Conservation (phyloP, 495 filamentous ascomycete genomes). For the Aspergillus carlsbadensis region DNA sequence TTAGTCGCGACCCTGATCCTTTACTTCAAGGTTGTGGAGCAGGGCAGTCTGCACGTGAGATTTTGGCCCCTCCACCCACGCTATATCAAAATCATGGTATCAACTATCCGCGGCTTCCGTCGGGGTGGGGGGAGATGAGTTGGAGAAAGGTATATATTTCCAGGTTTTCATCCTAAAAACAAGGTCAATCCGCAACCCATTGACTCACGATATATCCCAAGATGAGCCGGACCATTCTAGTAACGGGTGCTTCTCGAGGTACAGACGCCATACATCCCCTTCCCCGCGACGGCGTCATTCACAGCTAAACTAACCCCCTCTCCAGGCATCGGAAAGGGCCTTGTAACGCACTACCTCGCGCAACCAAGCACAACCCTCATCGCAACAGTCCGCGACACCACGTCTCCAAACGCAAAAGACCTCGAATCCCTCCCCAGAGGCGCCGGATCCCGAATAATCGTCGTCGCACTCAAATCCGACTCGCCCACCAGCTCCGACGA, state of each 20-base stretch:
- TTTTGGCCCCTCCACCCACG: too few species aligned
- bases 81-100: too few species aligned
- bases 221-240: slow-evolving; percentile 14
- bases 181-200: too few species aligned
- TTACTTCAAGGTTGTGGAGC: too few species aligned
- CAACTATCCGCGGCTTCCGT: too few species aligned
- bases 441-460: slow-evolving; percentile 31
- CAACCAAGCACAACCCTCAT: slow-evolving; percentile 46
- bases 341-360: slow-evolving; percentile 34
- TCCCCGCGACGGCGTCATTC: background rate
- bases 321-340: slow-evolving; percentile 46
- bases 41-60: too few species aligned
- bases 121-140: too few species aligned
- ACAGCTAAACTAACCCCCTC: background rate
- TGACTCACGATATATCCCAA: background rate
- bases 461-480: slow-evolving; percentile 36
- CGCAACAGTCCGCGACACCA: slow-evolving; percentile 36
- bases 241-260: slow-evolving; percentile 26
- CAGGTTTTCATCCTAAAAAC: too few species aligned
- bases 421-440: slow-evolving; percentile 25
- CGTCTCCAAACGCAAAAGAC: slow-evolving; percentile 12
- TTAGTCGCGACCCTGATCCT: too few species aligned
- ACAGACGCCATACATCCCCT: background rate
- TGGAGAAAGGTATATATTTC: too few species aligned
- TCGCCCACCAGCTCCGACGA: slow-evolving; percentile 21